Base-by-base conservation (phyloP, 129 eudicot genomes). In the Scalesia atractyloides region DNA sequence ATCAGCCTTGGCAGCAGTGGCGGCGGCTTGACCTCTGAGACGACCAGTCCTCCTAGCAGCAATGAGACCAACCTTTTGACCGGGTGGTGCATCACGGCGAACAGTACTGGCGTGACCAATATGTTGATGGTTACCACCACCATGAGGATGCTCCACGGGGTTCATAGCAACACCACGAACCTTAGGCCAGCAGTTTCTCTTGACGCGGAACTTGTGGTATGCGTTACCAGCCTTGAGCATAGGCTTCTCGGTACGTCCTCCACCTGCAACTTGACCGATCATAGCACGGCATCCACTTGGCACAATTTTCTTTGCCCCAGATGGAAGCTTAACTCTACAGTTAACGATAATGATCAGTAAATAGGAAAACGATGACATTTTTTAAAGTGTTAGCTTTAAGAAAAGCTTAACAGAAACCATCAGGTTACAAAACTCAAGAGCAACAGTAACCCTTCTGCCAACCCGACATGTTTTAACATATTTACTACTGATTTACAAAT, bases 131-230 rank as follows among this genome's bases (percentile, higher is more conserved):
- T 91, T 91, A 91, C 97, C 97, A 85, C 95, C 95, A 81, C 97
- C 95, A 74, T 87, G 95, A 6, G 95, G 97, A 88, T 91, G 97
- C 81, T 91, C 95, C 16, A 91, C 95, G 0, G 97, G 24, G 24
- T 93, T 89, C 98, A 93, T 89, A 84, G 98, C 98, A 17, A 93
- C 96, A 89, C 98, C 98, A 82, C 97, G 97, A 71, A 93, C 98
- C 96, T 87, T 87, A 11, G 98, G 98, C 98, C 98, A 93, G 95
- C 87, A 73, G 98, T 93, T 93, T 50, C 98, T 84, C 82, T 93
- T 93, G 24, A 89, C 98, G 1, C 95, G 72, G 87, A 68, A 93
- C 79, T 93, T 93, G 86, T 93, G 98, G 39, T 93, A 93, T 0
- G 96, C 98, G 51, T 93, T 93, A 11, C 98, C 95, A 0, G 98